Evolutionary conservation across 768 basidiomycete species (phyloP), one percentile per base, ranked within the genome.

Genomic region (Tylopilus rubrobrunneus): DNA sequence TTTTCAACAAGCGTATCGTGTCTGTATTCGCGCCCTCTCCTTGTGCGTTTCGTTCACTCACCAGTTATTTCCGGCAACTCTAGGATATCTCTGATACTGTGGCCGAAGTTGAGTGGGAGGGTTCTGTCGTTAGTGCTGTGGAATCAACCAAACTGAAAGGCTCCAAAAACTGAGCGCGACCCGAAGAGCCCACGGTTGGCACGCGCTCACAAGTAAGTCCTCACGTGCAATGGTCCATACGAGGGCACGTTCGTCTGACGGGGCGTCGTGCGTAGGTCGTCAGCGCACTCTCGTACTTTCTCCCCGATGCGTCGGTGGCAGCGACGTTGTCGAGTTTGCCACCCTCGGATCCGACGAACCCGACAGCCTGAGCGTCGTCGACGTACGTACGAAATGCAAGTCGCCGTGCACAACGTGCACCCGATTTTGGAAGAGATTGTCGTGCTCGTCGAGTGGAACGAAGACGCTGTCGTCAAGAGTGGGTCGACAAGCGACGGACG

Each of bases 71-170:
- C 78, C 82, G n/a, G n/a, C n/a, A n/a, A n/a, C n/a, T n/a, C n/a
- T n/a, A 88, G 17, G n/a, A n/a, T n/a, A n/a, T n/a, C n/a, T n/a
- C n/a, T n/a, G 93, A 95, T 60, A 67, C 67, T 0, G 92, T 95
- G 12, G 71, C 77, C 7, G 84, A 86, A 58, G 81, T 80, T 1
- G 72, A 74, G 12, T 86, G 82, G 78, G 83, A 86, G 37, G 75
- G 71, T 4, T 10, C 37, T 12, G 62, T 76, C 1, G 56, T 76
- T 10, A 71, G 70, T 25, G 84, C 85, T 17, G 74, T 86, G 36
- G 60, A 75, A 19, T 74, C 70, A 15, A 72, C 73, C 47, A 61
- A 70, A n/a, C n/a, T n/a, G n/a, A n/a, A n/a, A n/a, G n/a, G n/a
- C 65, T 96, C 42, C 92, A 97, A 64, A 92, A 85, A 61, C 70